These are phyloP conservation scores for Penicillium griseofulvum DNA, from an alignment of 2,329 filamentous ascomycete species.

Conservation along the genomic window DNA sequence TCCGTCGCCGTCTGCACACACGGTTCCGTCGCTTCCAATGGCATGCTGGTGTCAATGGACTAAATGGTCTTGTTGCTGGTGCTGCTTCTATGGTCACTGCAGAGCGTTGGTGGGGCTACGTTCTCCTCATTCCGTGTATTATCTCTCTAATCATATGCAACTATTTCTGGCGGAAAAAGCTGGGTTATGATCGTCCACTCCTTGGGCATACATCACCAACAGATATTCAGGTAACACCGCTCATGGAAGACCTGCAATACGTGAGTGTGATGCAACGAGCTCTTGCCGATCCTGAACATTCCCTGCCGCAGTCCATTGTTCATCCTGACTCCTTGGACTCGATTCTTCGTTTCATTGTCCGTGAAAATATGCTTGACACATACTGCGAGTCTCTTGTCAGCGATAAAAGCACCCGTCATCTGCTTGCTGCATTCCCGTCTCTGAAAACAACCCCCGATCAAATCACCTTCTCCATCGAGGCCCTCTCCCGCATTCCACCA, in stretches of 20 bases:
- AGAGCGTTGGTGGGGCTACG: constrained; percentile 54
- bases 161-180: constrained; percentile 47
- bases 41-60: constrained; percentile 48
- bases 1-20: constrained; percentile 32
- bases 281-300: constrained; percentile 9
- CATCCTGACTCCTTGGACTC: constrained; percentile 19
- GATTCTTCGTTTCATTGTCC: constrained; percentile 25
- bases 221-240: constrained; percentile 14
- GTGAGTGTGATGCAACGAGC: constrained; percentile 20
- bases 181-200: constrained; percentile 48
- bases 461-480: constrained; percentile 16
- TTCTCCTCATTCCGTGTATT: constrained; percentile 53
- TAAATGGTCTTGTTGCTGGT: constrained; percentile 49
- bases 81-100: constrained; percentile 52
- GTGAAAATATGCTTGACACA: constrained; percentile 27
- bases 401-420: constrained; percentile 11
- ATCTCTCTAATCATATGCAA: constrained; percentile 48
- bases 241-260: constrained; percentile 32
- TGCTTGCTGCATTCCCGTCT: constrained; percentile 6
- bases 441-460: not conserved
- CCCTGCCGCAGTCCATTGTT: constrained; percentile 4
- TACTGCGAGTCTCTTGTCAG: constrained; percentile 28
- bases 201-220: constrained; percentile 14
- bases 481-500: constrained; percentile 10
- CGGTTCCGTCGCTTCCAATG: constrained; percentile 45